Conservation (phyloP, 2,329 filamentous ascomycete genomes). For the Zymoseptoria tritici region DNA sequence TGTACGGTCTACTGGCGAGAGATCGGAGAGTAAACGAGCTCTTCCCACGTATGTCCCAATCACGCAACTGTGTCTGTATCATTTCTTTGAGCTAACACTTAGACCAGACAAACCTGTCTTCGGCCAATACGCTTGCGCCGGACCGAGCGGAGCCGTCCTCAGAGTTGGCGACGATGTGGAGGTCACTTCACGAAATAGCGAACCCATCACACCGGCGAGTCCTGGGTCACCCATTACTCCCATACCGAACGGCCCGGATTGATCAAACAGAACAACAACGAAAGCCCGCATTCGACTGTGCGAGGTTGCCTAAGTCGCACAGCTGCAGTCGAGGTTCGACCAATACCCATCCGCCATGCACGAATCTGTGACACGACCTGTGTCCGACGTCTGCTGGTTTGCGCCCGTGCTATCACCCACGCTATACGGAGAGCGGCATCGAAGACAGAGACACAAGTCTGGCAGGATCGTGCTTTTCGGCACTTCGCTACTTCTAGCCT, state of each 20-base stretch:
- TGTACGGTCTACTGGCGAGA: slow-evolving; percentile 28
- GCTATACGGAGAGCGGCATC: background rate
- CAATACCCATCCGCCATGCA: background rate
- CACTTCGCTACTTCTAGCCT: background rate
- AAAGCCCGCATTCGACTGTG: background rate
- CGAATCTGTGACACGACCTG: background rate
- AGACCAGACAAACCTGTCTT: slow-evolving; percentile 28
- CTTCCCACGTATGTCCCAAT: too few relatives aligned
- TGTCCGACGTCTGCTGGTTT: background rate
- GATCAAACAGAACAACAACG: background rate
- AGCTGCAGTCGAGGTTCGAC: background rate
- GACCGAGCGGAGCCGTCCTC: slow-evolving; percentile 27
- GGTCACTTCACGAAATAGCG: slow-evolving; percentile 20
- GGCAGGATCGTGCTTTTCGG: background rate
- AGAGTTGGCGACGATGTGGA: slow-evolving; percentile 28
- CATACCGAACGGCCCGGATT: background rate
- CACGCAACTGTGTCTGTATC: too few relatives aligned
- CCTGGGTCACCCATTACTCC: slow-evolving; percentile 30
- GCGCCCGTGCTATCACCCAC: background rate
- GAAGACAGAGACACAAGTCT: background rate
- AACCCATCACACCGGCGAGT: slow-evolving; percentile 28
- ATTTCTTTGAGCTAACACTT: too few relatives aligned
- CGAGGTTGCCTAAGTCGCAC: background rate
- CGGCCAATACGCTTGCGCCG: slow-evolving; percentile 31
- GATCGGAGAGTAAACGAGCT: slow-evolving; percentile 28